Evolutionary conservation across 176 grass and related monocot genomes (phyloP), one percentile per base, ranked within the genome.

Genomic region (Ensete ventricosum): DNA sequence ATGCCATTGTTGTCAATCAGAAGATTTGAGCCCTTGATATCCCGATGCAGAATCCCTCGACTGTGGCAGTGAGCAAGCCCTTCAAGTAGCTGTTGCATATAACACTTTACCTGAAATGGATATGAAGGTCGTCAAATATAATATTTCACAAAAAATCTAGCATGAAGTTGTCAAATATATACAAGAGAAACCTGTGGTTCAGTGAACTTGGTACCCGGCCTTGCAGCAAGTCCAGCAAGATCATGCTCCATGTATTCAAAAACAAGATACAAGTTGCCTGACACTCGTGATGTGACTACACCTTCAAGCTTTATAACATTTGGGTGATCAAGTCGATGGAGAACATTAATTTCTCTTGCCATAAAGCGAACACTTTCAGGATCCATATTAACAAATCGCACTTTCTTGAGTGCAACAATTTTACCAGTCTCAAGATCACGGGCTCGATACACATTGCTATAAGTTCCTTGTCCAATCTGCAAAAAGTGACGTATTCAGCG

Each of bases 201-300:
- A 2, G 84, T 82, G 82, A 91, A 90, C 78, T 91, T 96, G 77
- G 87, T 77, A 71, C 86, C 92, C 24, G 92, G 92, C 74, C 77
- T 79, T 62, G 84, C 84, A 73, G 84, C 67, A 72, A 96, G 92
- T 71, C 92, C 89, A 12, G 92, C 76, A 52, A 96, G 89, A 82
- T 96, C 92, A 58, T 96, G 92, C 52, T 96, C 92, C 92, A 96
- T 96, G 69, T 96, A 96, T 55, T 87, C 86, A 2, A 91, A 96
- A 66, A 96, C 80, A 74, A 96, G 92, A 57, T 96, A 96, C 71
- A 96, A 85, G 62, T 75, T 91, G 14, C 84, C 73, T 17, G 92
- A 96, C 62, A 74, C 43, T 59, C 78, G 71, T 52, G 92, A 96
- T 77, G 82, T 79, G 70, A 91, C 62, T n/a, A 96, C 91, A 50